A percentile compares a stretch with the other conserved stretches of the same genome.
These are phyloP conservation scores for Boletus sensibilis DNA, from an alignment of 768 basidiomycete species.

Conservation along the genomic window DNA sequence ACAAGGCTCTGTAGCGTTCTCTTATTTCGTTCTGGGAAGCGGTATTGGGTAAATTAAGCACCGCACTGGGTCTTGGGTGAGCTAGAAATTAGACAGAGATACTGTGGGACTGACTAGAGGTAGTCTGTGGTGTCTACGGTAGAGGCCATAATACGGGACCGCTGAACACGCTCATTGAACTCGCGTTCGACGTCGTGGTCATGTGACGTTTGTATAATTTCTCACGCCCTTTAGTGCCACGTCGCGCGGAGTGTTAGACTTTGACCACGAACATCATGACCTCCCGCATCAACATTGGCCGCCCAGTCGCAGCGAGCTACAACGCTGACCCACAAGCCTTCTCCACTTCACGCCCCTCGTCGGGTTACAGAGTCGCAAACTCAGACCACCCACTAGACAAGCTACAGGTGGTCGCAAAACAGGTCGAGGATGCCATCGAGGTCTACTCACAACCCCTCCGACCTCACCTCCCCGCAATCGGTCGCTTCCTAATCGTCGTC, in stretches of 20 bases:
- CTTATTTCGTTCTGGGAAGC: slow-evolving; percentile 70
- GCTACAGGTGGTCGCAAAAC: slow-evolving; percentile 63
- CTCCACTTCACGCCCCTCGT: slow-evolving; percentile 64
- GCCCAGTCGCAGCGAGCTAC: slow-evolving; percentile 60
- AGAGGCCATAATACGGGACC: neutral
- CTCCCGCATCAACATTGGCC: slow-evolving; percentile 80
- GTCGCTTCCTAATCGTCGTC: slow-evolving; percentile 95
- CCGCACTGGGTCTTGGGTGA: slow-evolving; percentile 37
- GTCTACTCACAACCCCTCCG: slow-evolving; percentile 90
- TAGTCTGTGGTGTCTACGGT: slow-evolving; percentile 19
- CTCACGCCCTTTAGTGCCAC: slow-evolving; percentile 27
- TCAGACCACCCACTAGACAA: slow-evolving; percentile 82
- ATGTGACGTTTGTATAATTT: slow-evolving; percentile 6
- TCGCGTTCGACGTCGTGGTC: no score
- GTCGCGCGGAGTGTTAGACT: slow-evolving; percentile 9
- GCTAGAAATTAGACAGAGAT: neutral
- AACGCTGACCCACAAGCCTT: slow-evolving; percentile 78
- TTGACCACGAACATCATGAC: slow-evolving; percentile 49
- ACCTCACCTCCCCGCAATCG: slow-evolving; percentile 92
- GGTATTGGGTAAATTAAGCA: slow-evolving; percentile 66
- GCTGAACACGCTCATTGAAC: no score
- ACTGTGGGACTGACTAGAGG: slow-evolving; percentile 28
- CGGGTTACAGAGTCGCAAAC: slow-evolving; percentile 76
- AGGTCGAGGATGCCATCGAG: slow-evolving; percentile 90
- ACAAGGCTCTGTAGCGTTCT: slow-evolving; percentile 68